A percentile compares a stretch with the other conserved stretches of the same genome.
Conservation (phyloP, 768 basidiomycete genomes). For the Dacryopinax spathularia region DNA sequence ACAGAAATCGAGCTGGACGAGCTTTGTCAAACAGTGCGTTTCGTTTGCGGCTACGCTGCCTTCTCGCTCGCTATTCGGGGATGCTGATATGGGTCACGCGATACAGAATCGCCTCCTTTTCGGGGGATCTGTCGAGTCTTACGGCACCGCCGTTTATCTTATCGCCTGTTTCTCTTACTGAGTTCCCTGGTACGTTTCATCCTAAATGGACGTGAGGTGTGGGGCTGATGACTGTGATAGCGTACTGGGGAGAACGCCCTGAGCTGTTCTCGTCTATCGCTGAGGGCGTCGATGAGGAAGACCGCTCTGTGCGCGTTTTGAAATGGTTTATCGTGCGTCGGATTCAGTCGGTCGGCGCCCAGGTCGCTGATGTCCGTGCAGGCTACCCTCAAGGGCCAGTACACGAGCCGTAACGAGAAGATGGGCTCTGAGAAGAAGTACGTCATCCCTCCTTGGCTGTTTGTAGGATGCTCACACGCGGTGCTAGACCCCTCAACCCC, state of each 20-base stretch:
- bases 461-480: constrained; percentile 8
- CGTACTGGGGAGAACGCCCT: constrained; percentile 95
- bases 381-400: constrained; percentile 80
- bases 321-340: constrained; percentile 81
- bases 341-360: not conserved
- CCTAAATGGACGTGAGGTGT: not conserved
- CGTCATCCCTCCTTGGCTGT: constrained; percentile 16
- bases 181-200: constrained; percentile 59
- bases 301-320: constrained; percentile 64
- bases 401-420: constrained; percentile 85
- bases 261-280: constrained; percentile 78
- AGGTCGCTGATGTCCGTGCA: not conserved
- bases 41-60: constrained; percentile 7
- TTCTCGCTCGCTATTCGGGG: not conserved
- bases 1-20: constrained; percentile 49
- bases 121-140: constrained; percentile 72
- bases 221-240: constrained; percentile 27
- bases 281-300: constrained; percentile 57
- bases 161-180: constrained; percentile 78
- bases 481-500: constrained; percentile 75
- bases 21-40: constrained; percentile 78
- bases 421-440: constrained; percentile 98
- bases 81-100: constrained; percentile 6
- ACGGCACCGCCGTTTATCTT: constrained; percentile 87
- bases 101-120: constrained; percentile 66